Base-by-base conservation (phyloP, 2,329 filamentous ascomycete genomes). In the Plectosphaerella sp. region DNA sequence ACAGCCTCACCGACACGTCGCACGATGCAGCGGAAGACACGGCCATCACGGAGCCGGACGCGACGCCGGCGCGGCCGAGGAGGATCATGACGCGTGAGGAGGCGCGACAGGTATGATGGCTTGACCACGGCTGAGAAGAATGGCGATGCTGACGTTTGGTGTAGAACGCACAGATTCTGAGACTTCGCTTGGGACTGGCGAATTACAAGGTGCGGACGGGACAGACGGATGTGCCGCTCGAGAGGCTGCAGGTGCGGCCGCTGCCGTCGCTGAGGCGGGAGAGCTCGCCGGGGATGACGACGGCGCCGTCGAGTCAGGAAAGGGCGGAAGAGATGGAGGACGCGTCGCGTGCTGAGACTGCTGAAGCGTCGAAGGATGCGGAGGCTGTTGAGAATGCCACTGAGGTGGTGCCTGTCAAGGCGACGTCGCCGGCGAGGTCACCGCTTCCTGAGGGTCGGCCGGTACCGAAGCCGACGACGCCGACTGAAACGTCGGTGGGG, bases 191-290 rank as follows among this genome's bases (percentile, higher is more conserved):
- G 15, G 77, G 80, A 25, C 78, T 91, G 18, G 88, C 87, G 14
- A 80, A 80, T 62, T 91, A 91, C 74, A 91, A 91, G 69, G 75
- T 92, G 58, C 79, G 78, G 52, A 91, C 88, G 2, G 84, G 87
- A 54, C 88, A 92, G 67, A 79, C 83, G 50, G 72, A 80, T 52
- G 76, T 88, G 25, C 84, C 87, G 1, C 77, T 89, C 55, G 75
- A 83, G 51, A 70, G 80, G 45, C 73, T 91, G 18, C 72, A 83
- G 60, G 63, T 72, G 47, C 67, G 69, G 28, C 67, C 65, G 18
- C 20, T 69, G 9, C 57, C 58, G 16, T 43, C 41, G n/a, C 12
- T 46, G 43, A 25, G 43, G 46, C 43, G 6, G 55, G 59, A 46
- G 22, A 25, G 59, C 16, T 58, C 61, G 18, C 57, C 47, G 35